phyloP scores from a whole-genome alignment of 305 asterid genomes.

The Fraxinus floribunda region DNA sequence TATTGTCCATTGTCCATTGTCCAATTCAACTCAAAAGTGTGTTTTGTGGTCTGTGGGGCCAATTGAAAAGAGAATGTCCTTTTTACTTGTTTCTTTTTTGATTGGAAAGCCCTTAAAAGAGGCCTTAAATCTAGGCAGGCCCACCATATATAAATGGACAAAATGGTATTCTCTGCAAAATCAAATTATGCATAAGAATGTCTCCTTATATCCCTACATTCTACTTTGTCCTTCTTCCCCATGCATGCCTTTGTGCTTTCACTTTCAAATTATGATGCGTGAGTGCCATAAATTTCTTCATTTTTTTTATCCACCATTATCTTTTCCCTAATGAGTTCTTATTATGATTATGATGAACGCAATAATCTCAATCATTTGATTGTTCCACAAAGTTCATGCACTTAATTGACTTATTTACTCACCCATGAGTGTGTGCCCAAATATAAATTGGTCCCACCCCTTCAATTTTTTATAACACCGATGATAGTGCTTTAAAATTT shows the following conservation, averaged over 20 bases:
- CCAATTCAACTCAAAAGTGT: background rate
- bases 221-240: slow-evolving; percentile 38
- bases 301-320: background rate
- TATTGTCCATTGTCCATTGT: too few relatives aligned
- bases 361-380: slow-evolving; percentile 52
- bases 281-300: background rate
- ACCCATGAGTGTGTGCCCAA: background rate
- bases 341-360: slow-evolving; percentile 39
- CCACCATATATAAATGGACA: slow-evolving; percentile 37
- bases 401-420: slow-evolving; percentile 16
- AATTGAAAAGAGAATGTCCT: slow-evolving; percentile 12
- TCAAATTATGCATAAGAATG: slow-evolving; percentile 25
- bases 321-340: slow-evolving; percentile 22
- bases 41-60: background rate
- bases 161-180: slow-evolving; percentile 24
- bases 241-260: slow-evolving; percentile 49
- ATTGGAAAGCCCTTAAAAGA: slow-evolving; percentile 8
- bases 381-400: slow-evolving; percentile 35
- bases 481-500: too few relatives aligned
- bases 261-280: slow-evolving; percentile 43
- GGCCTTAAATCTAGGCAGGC: slow-evolving; percentile 25
- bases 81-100: background rate
- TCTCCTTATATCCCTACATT: slow-evolving; percentile 57
- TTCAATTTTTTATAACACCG: background rate
- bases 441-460: slow-evolving; percentile 6